Base-by-base conservation (phyloP, 2,329 filamentous ascomycete species). In the Alternaria sp. region DNA sequence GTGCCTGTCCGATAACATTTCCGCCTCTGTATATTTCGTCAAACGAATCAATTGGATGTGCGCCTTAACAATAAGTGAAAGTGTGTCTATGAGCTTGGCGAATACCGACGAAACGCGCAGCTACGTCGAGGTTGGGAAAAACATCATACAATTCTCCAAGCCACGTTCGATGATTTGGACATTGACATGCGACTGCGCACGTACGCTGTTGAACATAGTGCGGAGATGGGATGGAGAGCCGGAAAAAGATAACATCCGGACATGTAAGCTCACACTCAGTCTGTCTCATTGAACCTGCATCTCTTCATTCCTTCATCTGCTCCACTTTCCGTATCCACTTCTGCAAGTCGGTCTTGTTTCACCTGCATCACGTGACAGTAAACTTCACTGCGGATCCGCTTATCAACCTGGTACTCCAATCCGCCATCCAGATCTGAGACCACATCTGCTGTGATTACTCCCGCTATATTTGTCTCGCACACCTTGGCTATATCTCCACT, bases 201-300 rank as follows among this genome's bases (percentile, higher is more conserved):
- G 28, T 21, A 31, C 28, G 45, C 26, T 23, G 50, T 46, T 41
- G 23, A n/a, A 31, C 33, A 39, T n/a, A 14, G 10, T 54, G 34
- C 58, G 58, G 58, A 61, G 50, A 49, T 46, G 36, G 17, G 23
- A 56, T 57, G 58, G 58, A 61, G 58, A 61, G 50, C 58, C 58
- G 58, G 42, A 39, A 58, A 26, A 31, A 28, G 26, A 29, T 34
- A 58, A 51, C 4, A 34, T 17, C 26, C 23, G 34, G 17, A 0
- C 40, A 28, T 53, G 40, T 28, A 39, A 33, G 40, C 33, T 17
- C 23, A 37, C 23, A 24, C 3, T 10, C 23, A 28, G 2, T 9
- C 24, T 29, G 11, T 10, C 21, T 37, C 14, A 3, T 34, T 29
- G 23, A 4, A 0, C 28, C 9, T 24, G n/a, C 26, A 3, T 14